Conservation (phyloP, 2,329 filamentous ascomycete species). For the Fusarium sterilihyphosum region DNA sequence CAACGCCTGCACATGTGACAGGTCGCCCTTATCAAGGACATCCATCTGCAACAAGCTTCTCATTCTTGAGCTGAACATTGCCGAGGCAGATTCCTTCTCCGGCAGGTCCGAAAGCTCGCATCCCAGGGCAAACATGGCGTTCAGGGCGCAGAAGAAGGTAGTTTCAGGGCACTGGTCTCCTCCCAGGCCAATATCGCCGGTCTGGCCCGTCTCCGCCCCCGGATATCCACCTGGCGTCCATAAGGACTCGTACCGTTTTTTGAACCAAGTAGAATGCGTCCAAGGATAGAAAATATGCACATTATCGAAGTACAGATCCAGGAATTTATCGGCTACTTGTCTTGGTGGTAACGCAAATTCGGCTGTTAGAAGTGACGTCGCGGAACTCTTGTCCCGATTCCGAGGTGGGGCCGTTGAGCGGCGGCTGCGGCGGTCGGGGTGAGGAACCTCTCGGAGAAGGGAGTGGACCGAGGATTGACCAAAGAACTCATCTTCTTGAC, state of each 20-base stretch:
- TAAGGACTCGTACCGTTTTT: not conserved
- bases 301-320: not conserved
- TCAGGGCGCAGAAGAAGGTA: not conserved
- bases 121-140: not conserved
- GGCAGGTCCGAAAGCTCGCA: not conserved
- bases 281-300: constrained; percentile 6
- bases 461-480: constrained; percentile 4
- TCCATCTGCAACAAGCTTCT: not conserved
- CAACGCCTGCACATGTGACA: not conserved
- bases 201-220: rapidly evolving
- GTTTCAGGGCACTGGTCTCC: not conserved
- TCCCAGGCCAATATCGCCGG: not conserved
- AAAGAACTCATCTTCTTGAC: not conserved
- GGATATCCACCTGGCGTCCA: not conserved
- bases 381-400: not conserved
- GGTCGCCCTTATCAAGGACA: not conserved
- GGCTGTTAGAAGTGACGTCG: not conserved
- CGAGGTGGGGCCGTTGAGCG: not conserved
- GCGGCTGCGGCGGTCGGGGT: not conserved
- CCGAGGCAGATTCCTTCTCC: not conserved
- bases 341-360: not conserved
- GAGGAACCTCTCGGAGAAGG: not conserved
- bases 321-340: not conserved
- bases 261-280: not conserved
- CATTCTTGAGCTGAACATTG: not conserved